These are phyloP conservation scores for Ascochyta rabiei DNA, from an alignment of 2,329 filamentous ascomycete species.

Conservation along the genomic window DNA sequence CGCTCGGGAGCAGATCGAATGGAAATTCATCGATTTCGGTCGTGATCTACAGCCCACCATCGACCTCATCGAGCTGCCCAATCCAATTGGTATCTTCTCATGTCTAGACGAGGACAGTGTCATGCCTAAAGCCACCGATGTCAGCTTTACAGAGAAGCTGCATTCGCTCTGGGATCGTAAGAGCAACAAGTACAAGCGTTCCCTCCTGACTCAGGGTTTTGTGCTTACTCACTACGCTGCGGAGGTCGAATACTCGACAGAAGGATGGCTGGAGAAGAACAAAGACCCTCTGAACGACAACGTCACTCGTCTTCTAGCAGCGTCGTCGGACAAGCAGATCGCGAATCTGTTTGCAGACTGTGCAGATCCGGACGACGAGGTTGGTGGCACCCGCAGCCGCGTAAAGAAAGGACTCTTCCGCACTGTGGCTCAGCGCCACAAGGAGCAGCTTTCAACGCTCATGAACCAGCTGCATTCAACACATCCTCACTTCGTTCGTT, in stretches of 20 bases:
- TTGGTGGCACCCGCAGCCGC: conserved; percentile 70
- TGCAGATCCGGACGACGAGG: conserved; percentile 77
- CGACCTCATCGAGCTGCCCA: conserved; percentile 92
- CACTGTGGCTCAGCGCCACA: conserved; percentile 94
- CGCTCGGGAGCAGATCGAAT: conserved; percentile 95
- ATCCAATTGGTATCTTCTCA: conserved; percentile 98
- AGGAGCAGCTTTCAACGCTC: conserved; percentile 94
- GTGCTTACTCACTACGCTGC: conserved; percentile 96
- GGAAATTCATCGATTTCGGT: conserved; percentile 99
- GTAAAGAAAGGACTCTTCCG: conserved; percentile 98
- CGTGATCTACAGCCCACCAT: conserved; percentile 97
- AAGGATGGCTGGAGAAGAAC: conserved; percentile 97
- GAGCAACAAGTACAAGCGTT: conserved; percentile 88
- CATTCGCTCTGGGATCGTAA: conserved; percentile 97
- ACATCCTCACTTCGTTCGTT: conserved; percentile 97
- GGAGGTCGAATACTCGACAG: conserved; percentile 95
- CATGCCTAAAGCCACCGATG: conserved; percentile 98
- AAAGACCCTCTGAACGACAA: conserved; percentile 99
- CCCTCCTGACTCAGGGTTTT: conserved; percentile 88
- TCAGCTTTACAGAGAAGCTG: conserved; percentile 96
- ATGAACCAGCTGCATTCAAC: conserved; percentile 95
- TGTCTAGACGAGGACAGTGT: conserved; percentile 97
- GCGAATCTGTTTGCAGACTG: conserved; percentile 88
- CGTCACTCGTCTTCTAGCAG: conserved; percentile 83
- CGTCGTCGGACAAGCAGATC: conserved; percentile 82